Percentiles rank a stretch among this genome's conserved stretches.
These are phyloP conservation scores for Boletus semigastroideus DNA, from an alignment of 1,284 basidiomycete species.

Conservation along the genomic window DNA sequence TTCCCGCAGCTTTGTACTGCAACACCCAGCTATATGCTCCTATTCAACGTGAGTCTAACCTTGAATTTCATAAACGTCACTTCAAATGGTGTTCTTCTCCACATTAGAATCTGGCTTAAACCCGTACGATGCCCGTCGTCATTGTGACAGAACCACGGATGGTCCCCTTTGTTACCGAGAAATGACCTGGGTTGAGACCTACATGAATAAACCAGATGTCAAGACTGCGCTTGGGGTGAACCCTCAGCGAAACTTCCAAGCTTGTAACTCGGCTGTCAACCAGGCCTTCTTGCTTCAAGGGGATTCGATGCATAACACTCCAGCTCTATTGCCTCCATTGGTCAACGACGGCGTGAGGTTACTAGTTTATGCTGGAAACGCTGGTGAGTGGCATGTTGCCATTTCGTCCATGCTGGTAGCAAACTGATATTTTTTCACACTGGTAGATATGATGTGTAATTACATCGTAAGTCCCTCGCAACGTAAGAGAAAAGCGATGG, in stretches of 20 bases:
- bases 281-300: slow-evolving; percentile 60
- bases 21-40: slow-evolving; percentile 56
- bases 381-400: slow-evolving; percentile 37
- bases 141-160: slow-evolving; percentile 70
- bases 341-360: slow-evolving; percentile 70
- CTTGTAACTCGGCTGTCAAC: slow-evolving; percentile 51
- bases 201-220: slow-evolving; percentile 57
- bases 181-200: slow-evolving; percentile 67
- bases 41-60: slow-evolving; percentile 52
- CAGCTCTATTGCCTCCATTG: slow-evolving; percentile 61
- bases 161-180: slow-evolving; percentile 59
- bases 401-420: not conserved
- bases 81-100: not conserved
- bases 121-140: slow-evolving; percentile 82
- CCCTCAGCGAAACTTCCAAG: slow-evolving; percentile 47
- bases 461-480: slow-evolving; percentile 50
- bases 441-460: slow-evolving; percentile 78
- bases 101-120: slow-evolving; percentile 60
- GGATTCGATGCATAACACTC: slow-evolving; percentile 69
- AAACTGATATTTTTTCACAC: not conserved
- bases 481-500: slow-evolving; percentile 23
- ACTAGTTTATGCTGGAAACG: slow-evolving; percentile 72
- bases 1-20: slow-evolving; percentile 64
- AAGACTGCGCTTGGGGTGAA: slow-evolving; percentile 67
- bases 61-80: not conserved